A percentile compares a stretch with the other conserved stretches of the same genome.
These are phyloP conservation scores for Talaromyces sp. DNA, from an alignment of 2,329 filamentous ascomycete genomes.

Conservation along the genomic window DNA sequence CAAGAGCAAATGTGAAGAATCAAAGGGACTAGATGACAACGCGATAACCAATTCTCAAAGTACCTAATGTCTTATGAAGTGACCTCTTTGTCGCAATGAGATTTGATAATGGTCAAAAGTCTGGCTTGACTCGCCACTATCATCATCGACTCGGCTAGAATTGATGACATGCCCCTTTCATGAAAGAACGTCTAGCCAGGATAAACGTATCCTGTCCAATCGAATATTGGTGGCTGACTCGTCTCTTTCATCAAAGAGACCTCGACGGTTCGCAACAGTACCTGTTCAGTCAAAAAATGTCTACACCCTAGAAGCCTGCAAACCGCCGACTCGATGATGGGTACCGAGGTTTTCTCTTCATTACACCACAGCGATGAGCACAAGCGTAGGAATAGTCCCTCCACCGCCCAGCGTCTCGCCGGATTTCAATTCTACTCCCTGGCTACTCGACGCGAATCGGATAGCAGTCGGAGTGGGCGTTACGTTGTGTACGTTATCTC, in stretches of 20 bases:
- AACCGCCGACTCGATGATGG: neutral
- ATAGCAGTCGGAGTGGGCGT: neutral
- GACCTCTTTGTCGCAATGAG: neutral
- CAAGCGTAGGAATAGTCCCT: neutral
- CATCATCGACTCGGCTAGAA: neutral
- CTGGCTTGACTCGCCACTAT: neutral
- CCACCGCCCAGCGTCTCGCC: neutral
- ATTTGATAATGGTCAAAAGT: neutral
- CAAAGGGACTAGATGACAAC: neutral
- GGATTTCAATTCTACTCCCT: neutral
- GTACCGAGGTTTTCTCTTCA: neutral
- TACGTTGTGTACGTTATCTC: neutral
- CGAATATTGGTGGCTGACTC: neutral
- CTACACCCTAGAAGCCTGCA: neutral
- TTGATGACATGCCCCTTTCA: neutral
- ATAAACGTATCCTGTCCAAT: neutral
- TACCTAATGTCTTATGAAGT: too few relatives aligned
- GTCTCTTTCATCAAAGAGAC: neutral
- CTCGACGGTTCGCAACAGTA: neutral
- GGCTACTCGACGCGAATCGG: neutral
- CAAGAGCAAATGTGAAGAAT: neutral
- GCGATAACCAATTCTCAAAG: neutral
- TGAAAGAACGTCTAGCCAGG: neutral
- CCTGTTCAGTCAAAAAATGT: neutral
- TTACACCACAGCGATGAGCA: neutral